Evolutionary conservation across 305 asterid genomes (phyloP).

Genomic region (Fraxinus xanthoxyloides): DNA sequence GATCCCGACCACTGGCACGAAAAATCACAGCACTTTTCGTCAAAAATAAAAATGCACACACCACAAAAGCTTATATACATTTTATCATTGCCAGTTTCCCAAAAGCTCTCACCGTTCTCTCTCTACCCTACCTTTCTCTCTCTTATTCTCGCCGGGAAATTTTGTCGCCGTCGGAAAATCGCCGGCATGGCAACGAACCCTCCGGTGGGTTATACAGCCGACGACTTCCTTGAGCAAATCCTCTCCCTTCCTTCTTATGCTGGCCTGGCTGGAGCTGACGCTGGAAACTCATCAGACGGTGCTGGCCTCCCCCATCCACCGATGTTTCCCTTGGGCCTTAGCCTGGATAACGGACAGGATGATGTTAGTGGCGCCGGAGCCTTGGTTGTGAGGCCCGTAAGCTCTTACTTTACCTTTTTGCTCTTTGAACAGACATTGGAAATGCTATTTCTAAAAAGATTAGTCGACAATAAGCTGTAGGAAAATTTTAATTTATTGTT

Average conservation of each 20-base stretch:
- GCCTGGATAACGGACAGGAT: conserved; percentile 66
- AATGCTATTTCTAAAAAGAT: background rate
- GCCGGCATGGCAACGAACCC: conserved; percentile 51
- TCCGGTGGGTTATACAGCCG: conserved; percentile 55
- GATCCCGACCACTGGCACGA: background rate
- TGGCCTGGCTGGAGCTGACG: conserved; percentile 49
- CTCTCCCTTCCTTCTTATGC: conserved; percentile 67
- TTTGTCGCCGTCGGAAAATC: background rate
- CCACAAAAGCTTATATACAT: conserved; percentile 15
- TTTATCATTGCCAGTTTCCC: conserved; percentile 4
- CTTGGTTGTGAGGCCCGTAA: conserved; percentile 54
- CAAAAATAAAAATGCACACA: conserved; percentile 10
- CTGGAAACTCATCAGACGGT: conserved; percentile 48
- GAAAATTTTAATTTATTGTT: background rate
- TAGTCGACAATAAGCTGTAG: background rate
- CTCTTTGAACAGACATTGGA: background rate
- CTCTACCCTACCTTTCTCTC: conserved; percentile 11
- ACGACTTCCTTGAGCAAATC: conserved; percentile 78
- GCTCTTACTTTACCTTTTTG: conserved; percentile 9
- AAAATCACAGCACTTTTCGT: background rate
- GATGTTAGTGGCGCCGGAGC: conserved; percentile 45
- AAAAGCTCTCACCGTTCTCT: background rate
- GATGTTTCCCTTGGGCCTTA: conserved; percentile 62
- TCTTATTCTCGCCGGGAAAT: conserved; percentile 12
- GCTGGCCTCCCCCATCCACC: conserved; percentile 45